Evolutionary conservation across 805 yeast genomes (phyloP).

Genomic region (Cyberlindnera petersonii): DNA sequence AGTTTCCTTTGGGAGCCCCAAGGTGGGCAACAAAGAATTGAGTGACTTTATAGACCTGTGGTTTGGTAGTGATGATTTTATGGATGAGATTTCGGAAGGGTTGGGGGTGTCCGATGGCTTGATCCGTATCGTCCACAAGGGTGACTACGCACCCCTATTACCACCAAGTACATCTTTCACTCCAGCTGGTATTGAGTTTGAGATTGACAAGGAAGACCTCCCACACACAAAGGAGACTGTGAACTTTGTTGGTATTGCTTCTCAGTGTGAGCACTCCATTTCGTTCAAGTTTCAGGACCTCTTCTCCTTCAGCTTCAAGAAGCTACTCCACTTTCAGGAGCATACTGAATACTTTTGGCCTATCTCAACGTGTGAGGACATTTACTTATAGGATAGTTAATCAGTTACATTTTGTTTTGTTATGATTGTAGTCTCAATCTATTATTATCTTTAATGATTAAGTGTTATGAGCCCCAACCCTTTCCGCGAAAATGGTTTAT

Average conservation of each 20-base stretch:
- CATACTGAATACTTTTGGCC: conserved; percentile 22
- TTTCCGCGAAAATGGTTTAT: too few species aligned
- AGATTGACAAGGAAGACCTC: conserved; percentile 32
- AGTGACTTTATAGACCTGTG: conserved; percentile 48
- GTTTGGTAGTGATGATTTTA: conserved; percentile 38
- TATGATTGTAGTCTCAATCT: neutral
- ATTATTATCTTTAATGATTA: neutral
- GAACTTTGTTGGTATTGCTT: conserved; percentile 17
- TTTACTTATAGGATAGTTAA: neutral
- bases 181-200: conserved; percentile 34
- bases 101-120: conserved; percentile 33
- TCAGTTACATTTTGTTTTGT: neutral
- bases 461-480: too few species aligned
- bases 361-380: conserved; percentile 18
- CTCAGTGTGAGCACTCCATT: conserved; percentile 10
- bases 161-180: conserved; percentile 46
- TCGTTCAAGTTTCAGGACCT: conserved; percentile 18
- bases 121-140: conserved; percentile 52
- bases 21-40: conserved; percentile 52
- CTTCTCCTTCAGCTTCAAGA: conserved; percentile 15
- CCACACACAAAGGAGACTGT: conserved; percentile 32
- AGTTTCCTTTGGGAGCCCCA: conserved; percentile 65
- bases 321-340: conserved; percentile 18
- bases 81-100: conserved; percentile 26
- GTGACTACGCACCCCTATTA: conserved; percentile 55